Evolutionary conservation across 1,139 yeast genomes (phyloP).

Genomic region (Kazachstania sp.): DNA sequence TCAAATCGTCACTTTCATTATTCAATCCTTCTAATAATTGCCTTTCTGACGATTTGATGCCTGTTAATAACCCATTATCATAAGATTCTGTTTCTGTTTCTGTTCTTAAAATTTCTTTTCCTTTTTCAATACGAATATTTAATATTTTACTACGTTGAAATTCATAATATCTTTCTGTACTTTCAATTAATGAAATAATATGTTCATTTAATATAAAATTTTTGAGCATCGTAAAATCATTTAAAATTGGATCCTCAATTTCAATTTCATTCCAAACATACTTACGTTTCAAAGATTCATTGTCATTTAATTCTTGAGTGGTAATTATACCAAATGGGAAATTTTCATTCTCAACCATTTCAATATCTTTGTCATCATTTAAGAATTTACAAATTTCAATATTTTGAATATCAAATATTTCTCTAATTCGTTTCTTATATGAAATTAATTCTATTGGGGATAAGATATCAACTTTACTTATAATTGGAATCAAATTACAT

Average conservation of each 20-base stretch:
- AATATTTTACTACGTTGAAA: constrained; percentile 42
- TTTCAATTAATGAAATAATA: constrained; percentile 50
- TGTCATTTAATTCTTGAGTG: constrained; percentile 35
- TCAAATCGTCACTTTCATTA: neutral
- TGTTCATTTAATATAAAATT: constrained; percentile 44
- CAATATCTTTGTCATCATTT: constrained; percentile 29
- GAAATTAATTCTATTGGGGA: constrained; percentile 33
- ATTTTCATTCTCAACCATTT: constrained; percentile 15
- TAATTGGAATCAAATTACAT: constrained; percentile 68
- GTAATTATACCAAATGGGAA: constrained; percentile 56
- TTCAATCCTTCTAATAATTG: neutral
- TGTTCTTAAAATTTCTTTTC: neutral
- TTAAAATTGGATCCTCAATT: constrained; percentile 53
- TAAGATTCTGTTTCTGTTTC: too few species aligned
- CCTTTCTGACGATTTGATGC: neutral
- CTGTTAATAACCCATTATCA: neutral
- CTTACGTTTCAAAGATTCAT: constrained; percentile 52
- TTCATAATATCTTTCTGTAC: constrained; percentile 53
- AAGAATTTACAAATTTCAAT: constrained; percentile 54
- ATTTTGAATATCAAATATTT: constrained; percentile 38
- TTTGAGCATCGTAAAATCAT: constrained; percentile 55
- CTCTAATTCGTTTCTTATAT: constrained; percentile 41
- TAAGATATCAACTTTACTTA: constrained; percentile 67
- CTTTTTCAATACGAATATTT: constrained; percentile 13
- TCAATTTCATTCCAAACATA: constrained; percentile 73